Evolutionary conservation across 2,329 filamentous ascomycete species (phyloP), one percentile per base, ranked within the genome.

Genomic region (Monilinia aucupariae): DNA sequence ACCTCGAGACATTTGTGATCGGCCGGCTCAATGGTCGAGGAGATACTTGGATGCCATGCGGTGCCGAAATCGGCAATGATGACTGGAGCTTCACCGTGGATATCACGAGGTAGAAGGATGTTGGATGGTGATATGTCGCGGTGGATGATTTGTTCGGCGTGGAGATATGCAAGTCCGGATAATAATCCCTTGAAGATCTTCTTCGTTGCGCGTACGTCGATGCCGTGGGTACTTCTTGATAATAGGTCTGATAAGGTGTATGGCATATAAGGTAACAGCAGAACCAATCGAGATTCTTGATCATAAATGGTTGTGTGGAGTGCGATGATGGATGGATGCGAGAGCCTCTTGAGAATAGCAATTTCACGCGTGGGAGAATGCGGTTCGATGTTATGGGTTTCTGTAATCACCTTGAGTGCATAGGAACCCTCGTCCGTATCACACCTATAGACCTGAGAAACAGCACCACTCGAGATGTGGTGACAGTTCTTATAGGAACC

Each of bases 61-160:
- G 94, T 96, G 58, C 94, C 93, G 77, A 99, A 97, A 75, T 99
- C 94, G 43, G 91, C 86, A 2, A 99, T 81, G 69, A 87, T 89
- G 4, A 90, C 90, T 5, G 91, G 89, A 0, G 89, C 90, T 7
- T 82, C 78, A 0, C 82, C 78, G 0, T 87, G 85, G 9, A 62
- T 58, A 41, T 62, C 39, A n/a, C 43, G 37, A 49, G 82, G 78
- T 52, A 96, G 81, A 10, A 97, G 79, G 43, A 99, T 82, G 60
- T 96, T 96, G 0, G 91, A 92, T 0, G 94, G 94, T 72, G 99
- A 99, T 73, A 99, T 79, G 72, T 99, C 94, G 63, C 94, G 87
- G 74, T 99, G 94, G 61, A 99, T 88, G 64, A 99, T 92, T 9
- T 85, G 88, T 30, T 85, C 77, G 9, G 75, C 69, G 73, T 99